phyloP scores from a whole-genome alignment of 2,329 filamentous ascomycete genomes.

The Capronia americana region DNA sequence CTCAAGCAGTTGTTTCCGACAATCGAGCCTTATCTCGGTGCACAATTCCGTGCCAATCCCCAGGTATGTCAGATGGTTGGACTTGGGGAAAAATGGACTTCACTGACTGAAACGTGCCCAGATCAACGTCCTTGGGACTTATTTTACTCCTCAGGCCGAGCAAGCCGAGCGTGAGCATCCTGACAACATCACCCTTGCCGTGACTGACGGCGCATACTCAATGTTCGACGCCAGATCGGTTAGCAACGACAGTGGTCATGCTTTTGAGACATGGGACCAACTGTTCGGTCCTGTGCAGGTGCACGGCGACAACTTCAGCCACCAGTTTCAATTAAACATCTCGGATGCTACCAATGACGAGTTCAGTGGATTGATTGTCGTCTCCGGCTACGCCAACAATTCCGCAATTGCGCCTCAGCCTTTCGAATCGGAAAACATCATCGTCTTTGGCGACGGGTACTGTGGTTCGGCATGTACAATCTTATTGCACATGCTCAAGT shows the following conservation, averaged over 20 bases:
- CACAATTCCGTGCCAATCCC: constrained; percentile 4
- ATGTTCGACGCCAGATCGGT: not conserved
- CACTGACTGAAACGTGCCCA: not conserved
- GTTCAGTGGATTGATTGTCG: constrained; percentile 40
- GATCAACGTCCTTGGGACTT: constrained; percentile 8
- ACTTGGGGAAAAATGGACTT: not conserved
- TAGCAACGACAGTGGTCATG: constrained; percentile 9
- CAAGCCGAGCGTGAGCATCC: constrained; percentile 1
- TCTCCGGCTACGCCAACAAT: constrained; percentile 57
- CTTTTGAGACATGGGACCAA: constrained; percentile 7
- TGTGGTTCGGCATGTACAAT: constrained; percentile 66
- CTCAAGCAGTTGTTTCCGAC: constrained; percentile 63
- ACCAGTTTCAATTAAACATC: constrained; percentile 4
- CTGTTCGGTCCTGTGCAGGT: constrained; percentile 15
- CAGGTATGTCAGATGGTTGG: constrained; percentile 5
- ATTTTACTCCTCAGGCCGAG: not conserved
- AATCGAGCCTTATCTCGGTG: constrained; percentile 44
- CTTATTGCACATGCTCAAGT: constrained; percentile 61
- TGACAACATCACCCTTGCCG: not conserved
- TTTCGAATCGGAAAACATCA: constrained; percentile 63
- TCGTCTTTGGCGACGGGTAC: constrained; percentile 55
- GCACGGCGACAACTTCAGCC: constrained; percentile 12
- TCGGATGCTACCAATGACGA: constrained; percentile 36
- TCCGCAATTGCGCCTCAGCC: constrained; percentile 56
- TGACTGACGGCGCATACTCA: not conserved